Conservation (phyloP, 169 alveolate genomes). For the Plasmodium malariae region DNA sequence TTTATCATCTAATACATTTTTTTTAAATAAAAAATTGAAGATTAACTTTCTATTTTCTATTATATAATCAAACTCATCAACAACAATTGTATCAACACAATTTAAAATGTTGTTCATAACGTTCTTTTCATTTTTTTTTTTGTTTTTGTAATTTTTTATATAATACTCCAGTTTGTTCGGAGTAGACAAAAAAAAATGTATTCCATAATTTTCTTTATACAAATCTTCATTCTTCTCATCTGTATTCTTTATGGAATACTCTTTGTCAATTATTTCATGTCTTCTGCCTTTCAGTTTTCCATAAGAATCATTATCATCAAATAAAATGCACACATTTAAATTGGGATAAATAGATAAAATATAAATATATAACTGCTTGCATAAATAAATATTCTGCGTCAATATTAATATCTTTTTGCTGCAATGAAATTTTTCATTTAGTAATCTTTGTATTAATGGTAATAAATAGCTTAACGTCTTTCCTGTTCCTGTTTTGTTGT, state of each 20-base stretch:
- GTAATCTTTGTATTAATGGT: constrained; percentile 79
- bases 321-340: constrained; percentile 65
- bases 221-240: constrained; percentile 10
- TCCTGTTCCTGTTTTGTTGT: constrained; percentile 80
- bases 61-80: constrained; percentile 68
- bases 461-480: constrained; percentile 79
- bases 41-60: constrained; percentile 49
- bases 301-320: constrained; percentile 43
- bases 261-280: constrained; percentile 10
- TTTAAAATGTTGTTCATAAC: constrained; percentile 71
- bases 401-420: constrained; percentile 47
- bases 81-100: constrained; percentile 56
- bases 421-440: constrained; percentile 62
- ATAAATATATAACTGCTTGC: constrained; percentile 72
- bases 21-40: constrained; percentile 46
- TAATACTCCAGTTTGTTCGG: constrained; percentile 57
- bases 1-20: background rate
- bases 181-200: constrained; percentile 57
- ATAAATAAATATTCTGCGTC: constrained; percentile 69
- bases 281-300: constrained; percentile 17
- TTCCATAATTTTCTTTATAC: constrained; percentile 36
- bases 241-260: background rate
- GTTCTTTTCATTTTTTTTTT: constrained; percentile 57
- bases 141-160: constrained; percentile 69
- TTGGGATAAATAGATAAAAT: constrained; percentile 66